Percentiles rank a stretch among this genome's conserved stretches.
phyloP scores from a whole-genome alignment of 371 early-diverging fungal species.

The Amoeboradix gromovi region DNA sequence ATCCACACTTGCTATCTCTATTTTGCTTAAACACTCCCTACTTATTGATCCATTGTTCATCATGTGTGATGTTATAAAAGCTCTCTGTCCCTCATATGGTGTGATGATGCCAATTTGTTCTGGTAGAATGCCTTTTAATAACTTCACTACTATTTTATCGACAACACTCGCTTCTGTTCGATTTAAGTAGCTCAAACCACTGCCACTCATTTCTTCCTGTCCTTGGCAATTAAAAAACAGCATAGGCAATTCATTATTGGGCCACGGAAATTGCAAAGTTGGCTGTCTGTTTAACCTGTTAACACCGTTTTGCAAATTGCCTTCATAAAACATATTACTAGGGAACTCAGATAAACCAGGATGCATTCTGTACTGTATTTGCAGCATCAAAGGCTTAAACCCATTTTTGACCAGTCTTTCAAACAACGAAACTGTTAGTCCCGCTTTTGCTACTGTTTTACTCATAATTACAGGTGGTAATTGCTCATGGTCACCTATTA shows the following conservation, averaged over 20 bases:
- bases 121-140: slow-evolving; percentile 61
- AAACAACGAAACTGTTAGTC: slow-evolving; percentile 31
- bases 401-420: slow-evolving; percentile 25
- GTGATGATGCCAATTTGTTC: slow-evolving; percentile 94
- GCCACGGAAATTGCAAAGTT: slow-evolving; percentile 80
- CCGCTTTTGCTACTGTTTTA: not conserved
- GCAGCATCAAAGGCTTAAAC: slow-evolving; percentile 20
- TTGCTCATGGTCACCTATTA: slow-evolving; percentile 98
- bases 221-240: slow-evolving; percentile 77
- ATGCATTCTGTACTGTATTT: slow-evolving; percentile 36
- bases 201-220: slow-evolving; percentile 77
- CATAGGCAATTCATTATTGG: slow-evolving; percentile 66
- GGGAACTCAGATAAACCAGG: slow-evolving; percentile 41
- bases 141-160: slow-evolving; percentile 74
- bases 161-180: slow-evolving; percentile 52
- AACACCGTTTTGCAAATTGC: slow-evolving; percentile 79
- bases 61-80: slow-evolving; percentile 75
- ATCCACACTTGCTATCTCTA: slow-evolving; percentile 94
- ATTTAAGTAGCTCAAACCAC: slow-evolving; percentile 87
- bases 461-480: slow-evolving; percentile 11
- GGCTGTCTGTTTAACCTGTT: slow-evolving; percentile 59
- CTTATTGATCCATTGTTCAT: slow-evolving; percentile 57
- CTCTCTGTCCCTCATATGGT: slow-evolving; percentile 94
- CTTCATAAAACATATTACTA: slow-evolving; percentile 94
- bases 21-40: slow-evolving; percentile 71